Evolutionary conservation across 1,139 yeast species (phyloP), one percentile per base, ranked within the genome.

Genomic region (Arxiozyma bovina): DNA sequence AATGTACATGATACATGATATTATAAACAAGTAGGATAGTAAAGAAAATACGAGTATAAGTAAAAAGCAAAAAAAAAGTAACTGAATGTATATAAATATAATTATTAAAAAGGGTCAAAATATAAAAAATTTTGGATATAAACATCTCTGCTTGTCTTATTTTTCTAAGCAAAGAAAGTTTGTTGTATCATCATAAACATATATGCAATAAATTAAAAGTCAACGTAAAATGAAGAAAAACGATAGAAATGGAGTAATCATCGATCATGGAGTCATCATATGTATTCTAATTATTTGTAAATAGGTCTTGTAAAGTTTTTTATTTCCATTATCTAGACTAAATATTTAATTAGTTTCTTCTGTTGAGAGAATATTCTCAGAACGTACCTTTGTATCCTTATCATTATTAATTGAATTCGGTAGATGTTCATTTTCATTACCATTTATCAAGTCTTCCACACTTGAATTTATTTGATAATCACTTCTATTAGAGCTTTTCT

Each of bases 371-470:
- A 18, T 23, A 11, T 48, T 44, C 4, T 48, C 41, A 17, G 45
- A 45, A 45, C 41, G 38, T 20, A 41, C 20, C 41, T 45, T 38
- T 12, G 25, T 50, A 25, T 51, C 53, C 34, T 49, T 48, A 45
- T 44, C 44, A 17, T 34, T 30, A 44, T 25, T 45, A 15, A 46
- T 27, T 38, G 20, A 21, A 21, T 46, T 46, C 48, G 23, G 48
- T 46, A 34, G n/a, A 12, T 25, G 23, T 8, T 50, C 48, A 45
- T 48, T 42, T 25, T 52, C 49, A 48, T 50, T 42, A 52, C 25
- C 34, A 30, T 48, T 25, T 23, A 41, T 9, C 7, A 15, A 34
- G 1, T 34, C 40, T 34, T 34, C n/a, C 3, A 4, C 12, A 34
- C 4, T 15, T 2, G 40, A 34, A n/a, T 5, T 22, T 42, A 46